phyloP scores from a whole-genome alignment of 2,329 filamentous ascomycete genomes.

The Podosphaera leucotricha region DNA sequence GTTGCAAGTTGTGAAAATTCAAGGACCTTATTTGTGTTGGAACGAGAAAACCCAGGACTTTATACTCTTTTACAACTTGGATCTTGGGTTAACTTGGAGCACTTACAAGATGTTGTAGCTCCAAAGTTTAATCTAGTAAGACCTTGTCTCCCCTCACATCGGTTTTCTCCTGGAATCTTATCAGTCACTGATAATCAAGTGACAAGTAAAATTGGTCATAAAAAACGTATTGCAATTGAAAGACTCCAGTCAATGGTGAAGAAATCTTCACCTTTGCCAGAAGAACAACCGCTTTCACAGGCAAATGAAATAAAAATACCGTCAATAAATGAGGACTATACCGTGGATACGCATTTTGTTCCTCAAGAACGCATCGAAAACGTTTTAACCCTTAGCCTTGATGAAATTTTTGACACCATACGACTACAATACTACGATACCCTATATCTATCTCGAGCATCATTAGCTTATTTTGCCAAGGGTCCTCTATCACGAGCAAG shows the following conservation, averaged over 20 bases:
- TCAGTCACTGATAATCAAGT: slow-evolving; percentile 3
- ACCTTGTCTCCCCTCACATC: slow-evolving; percentile 4
- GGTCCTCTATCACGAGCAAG: slow-evolving; percentile 54
- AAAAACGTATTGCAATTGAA: slow-evolving; percentile 35
- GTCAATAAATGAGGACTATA: not conserved
- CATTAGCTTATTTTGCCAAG: slow-evolving; percentile 65
- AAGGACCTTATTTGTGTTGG: slow-evolving; percentile 34
- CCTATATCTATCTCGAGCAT: slow-evolving; percentile 42
- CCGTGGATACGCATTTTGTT: not conserved
- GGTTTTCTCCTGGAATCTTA: not conserved
- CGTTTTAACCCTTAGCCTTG: slow-evolving; percentile 2
- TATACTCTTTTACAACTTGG: slow-evolving; percentile 49
- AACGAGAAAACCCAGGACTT: slow-evolving; percentile 34
- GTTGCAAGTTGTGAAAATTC: slow-evolving; percentile 34
- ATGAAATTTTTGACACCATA: slow-evolving; percentile 32
- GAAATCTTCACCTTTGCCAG: slow-evolving; percentile 15
- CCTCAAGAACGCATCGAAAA: not conserved
- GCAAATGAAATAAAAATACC: slow-evolving; percentile 2
- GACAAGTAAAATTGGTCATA: slow-evolving; percentile 17
- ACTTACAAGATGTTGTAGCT: slow-evolving; percentile 27
- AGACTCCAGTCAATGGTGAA: slow-evolving; percentile 37
- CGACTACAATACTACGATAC: slow-evolving; percentile 33
- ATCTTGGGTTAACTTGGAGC: slow-evolving; percentile 36
- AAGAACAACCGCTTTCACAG: slow-evolving; percentile 4
- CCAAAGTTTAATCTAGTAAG: slow-evolving; percentile 17